Evolutionary conservation across 768 basidiomycete genomes (phyloP), one percentile per base, ranked within the genome.

Genomic region (Leccinum fibrillosum): DNA sequence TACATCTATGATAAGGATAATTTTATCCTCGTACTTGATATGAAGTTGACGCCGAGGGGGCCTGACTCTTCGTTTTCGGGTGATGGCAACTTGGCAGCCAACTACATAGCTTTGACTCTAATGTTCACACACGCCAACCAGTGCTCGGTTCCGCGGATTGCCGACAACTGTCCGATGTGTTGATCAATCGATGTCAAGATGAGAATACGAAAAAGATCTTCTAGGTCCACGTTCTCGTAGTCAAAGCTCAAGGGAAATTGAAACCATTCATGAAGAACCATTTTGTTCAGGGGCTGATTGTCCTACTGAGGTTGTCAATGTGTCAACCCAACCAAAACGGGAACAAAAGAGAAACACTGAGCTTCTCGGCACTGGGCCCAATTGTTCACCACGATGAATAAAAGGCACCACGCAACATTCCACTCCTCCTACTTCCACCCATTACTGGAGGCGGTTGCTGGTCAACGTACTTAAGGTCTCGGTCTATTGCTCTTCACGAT

Each of bases 401-500:
- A 25, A 60, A 52, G 39, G 45, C 15, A 51, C 49, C 23, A 61
- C 57, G 19, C 37, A 10, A 51, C 39, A 30, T 39, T 39, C 49
- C 34, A 52, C 42, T 39, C 28, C 17, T n/a, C 37, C 53, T 21
- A 26, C 39, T 21, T 45, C 56, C 45, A n/a, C 45, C 52, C 30
- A 52, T 17, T 56, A 66, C 52, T 57, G 52, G 63, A 66, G 57
- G 56, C 56, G 57, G 56, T 69, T 67, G 63, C 62, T 65, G 63
- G 62, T 51, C 58, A 57, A 12, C 51, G 39, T 12, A 26, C 49
- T 35, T n/a, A 52, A 54, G 55, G 42, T 67, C 62, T 72, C 63
- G 62, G 1, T 47, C 44, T 26, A 15, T 42, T 30, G 7, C 47
- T 39, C 44, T 37, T 55, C 37, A 23, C 49, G 3, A 26, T 32